Base-by-base conservation (phyloP, 768 basidiomycete species). In the Mycena crocata region DNA sequence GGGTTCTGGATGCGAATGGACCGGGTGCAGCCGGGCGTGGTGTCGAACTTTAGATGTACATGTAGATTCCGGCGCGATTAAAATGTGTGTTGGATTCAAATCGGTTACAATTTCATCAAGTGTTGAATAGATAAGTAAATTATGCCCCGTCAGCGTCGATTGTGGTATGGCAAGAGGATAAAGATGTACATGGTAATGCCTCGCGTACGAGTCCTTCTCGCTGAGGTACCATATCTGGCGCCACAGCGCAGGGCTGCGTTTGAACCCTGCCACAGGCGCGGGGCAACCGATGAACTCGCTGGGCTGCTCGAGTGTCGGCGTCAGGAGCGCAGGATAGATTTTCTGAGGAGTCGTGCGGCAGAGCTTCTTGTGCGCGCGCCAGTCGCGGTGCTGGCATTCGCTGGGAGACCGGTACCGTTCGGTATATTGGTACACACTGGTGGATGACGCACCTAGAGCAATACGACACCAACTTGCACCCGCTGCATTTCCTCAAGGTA, bases 391-490 rank as follows among this genome's bases (percentile, higher is more conserved):
- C 26, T 46, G 44, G 34, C 57, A 58, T 3, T 24, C 45, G 32
- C 57, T 57, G 50, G 5, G 21, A 7, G 48, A 8, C 35, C 15
- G 8, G 35, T n/a, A n/a, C n/a, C n/a, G n/a, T n/a, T n/a, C n/a
- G n/a, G n/a, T n/a, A n/a, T n/a, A n/a, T n/a, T n/a, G n/a, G n/a
- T n/a, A n/a, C n/a, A n/a, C n/a, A n/a, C n/a, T n/a, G n/a, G n/a
- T n/a, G n/a, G n/a, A n/a, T 12, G 30, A 26, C 39, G 3, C n/a
- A 57, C 63, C 30, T 34, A 19, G 55, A 57, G 23, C 63, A 64
- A 30, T 64, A 64, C 13, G 37, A 42, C n/a, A 57, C 39, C 12
- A 44, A 35, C n/a, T 28, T 50, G 17, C 63, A 57, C 48, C 39
- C 49, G 31, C 48, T 51, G 48, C 63, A 64, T 17, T 32, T 40